Percentiles rank a stretch among this genome's conserved stretches.
Conservation (phyloP, 345 rosid species). For the Raphanus sativus region DNA sequence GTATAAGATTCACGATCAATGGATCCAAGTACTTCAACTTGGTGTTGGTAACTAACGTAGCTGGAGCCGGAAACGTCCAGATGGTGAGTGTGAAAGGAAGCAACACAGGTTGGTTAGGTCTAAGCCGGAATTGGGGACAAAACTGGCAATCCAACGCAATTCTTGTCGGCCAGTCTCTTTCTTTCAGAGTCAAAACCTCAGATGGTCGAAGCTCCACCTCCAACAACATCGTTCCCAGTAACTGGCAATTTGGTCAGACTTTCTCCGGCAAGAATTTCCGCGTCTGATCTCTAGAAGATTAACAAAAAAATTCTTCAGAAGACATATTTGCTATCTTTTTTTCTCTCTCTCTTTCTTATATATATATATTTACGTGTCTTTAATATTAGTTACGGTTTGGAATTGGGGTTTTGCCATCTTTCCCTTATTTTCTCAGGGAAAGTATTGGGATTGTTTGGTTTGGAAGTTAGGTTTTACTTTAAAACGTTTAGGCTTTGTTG, state of each 20-base stretch:
- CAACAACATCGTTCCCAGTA: conserved; percentile 56
- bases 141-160: conserved; percentile 64
- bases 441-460: conserved; percentile 31
- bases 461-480: conserved; percentile 14
- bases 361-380: conserved; percentile 22
- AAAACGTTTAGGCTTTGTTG: conserved; percentile 20
- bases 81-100: conserved; percentile 54
- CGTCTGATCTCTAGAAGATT: conserved; percentile 26
- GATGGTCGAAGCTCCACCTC: conserved; percentile 66
- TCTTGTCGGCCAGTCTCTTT: conserved; percentile 56
- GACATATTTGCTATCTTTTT: conserved; percentile 6
- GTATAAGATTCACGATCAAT: conserved; percentile 62
- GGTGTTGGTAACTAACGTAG: conserved; percentile 60
- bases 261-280: conserved; percentile 68
- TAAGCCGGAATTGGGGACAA: conserved; percentile 69
- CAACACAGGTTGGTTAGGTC: conserved; percentile 49
- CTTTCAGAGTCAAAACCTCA: conserved; percentile 55
- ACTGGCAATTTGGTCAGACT: conserved; percentile 76
- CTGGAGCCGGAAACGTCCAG: conserved; percentile 59
- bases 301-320: not conserved
- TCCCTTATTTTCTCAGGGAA: conserved; percentile 57
- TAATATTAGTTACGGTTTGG: conserved; percentile 22
- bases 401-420: conserved; percentile 39
- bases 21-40: conserved; percentile 63
- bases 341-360: not conserved